Evolutionary conservation across 169 alveolate genomes (phyloP).

Genomic region (Plasmodium yoelii): DNA sequence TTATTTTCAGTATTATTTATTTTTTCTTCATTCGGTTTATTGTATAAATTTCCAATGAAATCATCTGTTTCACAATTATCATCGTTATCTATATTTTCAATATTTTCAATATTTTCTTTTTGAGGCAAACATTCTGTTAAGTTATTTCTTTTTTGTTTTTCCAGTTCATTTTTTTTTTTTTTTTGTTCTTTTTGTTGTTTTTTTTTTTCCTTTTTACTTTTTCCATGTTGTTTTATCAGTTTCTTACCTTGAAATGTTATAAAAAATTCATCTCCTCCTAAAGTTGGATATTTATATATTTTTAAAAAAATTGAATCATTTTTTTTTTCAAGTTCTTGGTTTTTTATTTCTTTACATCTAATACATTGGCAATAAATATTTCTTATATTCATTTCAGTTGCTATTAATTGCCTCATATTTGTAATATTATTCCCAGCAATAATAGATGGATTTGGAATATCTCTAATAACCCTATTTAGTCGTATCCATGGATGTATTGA

Average conservation of each 20-base stretch:
- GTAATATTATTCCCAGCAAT: slow-evolving; percentile 95
- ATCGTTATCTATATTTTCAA: not conserved
- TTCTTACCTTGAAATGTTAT: slow-evolving; percentile 83
- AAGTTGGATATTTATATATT: slow-evolving; percentile 79
- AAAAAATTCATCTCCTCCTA: slow-evolving; percentile 87
- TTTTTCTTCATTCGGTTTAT: not conserved
- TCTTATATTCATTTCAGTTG: slow-evolving; percentile 85
- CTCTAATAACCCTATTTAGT: slow-evolving; percentile 94
- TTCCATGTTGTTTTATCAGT: slow-evolving; percentile 14
- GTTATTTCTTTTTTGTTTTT: not conserved
- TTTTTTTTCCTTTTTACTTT: slow-evolving; percentile 22
- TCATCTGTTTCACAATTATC: not conserved
- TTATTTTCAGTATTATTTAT: not conserved
- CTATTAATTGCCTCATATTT: slow-evolving; percentile 92
- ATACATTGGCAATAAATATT: slow-evolving; percentile 92
- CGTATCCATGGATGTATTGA: slow-evolving; percentile 96
- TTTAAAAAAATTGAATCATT: slow-evolving; percentile 74
- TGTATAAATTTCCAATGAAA: not conserved
- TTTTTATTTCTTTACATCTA: slow-evolving; percentile 94
- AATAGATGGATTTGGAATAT: slow-evolving; percentile 95
- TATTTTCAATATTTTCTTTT: too few relatives aligned
- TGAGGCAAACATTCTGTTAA: not conserved
- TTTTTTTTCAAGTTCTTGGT: slow-evolving; percentile 73
- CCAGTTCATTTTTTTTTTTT: not conserved
- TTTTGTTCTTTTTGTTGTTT: slow-evolving; percentile 55